Evolutionary conservation across 2,329 filamentous ascomycete genomes (phyloP), one percentile per base, ranked within the genome.

Genomic region (Ophiostoma perfectum): DNA sequence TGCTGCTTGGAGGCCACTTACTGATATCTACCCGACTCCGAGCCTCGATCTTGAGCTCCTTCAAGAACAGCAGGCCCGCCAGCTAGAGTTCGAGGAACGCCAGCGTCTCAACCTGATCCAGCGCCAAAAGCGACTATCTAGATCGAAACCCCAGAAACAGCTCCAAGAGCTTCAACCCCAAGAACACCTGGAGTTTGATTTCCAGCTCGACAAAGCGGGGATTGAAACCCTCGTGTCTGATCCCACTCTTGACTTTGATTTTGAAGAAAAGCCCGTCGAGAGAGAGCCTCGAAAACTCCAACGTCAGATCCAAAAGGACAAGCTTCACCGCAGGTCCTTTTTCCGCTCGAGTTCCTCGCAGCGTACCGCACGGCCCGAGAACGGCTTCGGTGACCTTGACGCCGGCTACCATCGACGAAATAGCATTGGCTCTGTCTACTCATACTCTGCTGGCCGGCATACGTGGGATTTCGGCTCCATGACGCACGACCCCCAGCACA

Each of bases 341-440:
- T 67, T 69, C 39, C 62, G 68, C 3, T 69, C 68, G 3, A 27
- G 42, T 14, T 69, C 65, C 1, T 52, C 49, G 16, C 65, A 52
- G 11, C 65, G 64, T 5, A 38, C 18, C 3, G 11, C 44, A 11
- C 18, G 42, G 4, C 42, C 63, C 49, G 60, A 39, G 71, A 55
- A 38, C 47, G 8, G 62, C 11, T 27, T 44, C 12, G 38, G 62
- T 3, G 73, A 73, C 14, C 67, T 55, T 8, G 66, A 68, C 71
- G 55, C 55, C 27, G 55, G 55, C 27, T 60, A 60, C 55, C 27
- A 27, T 14, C 73, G 74, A 62, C 76, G 75, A 63, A 76, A 75
- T 63, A 77, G 75, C 70, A 72, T 75, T 11, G 78, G 75, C 6
- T 74, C 70, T 58, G 72, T 71, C 66, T 72, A 69, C 71, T 69